Base-by-base conservation (phyloP, 1,139 yeast species). In the Meyerozyma smithsonii region DNA sequence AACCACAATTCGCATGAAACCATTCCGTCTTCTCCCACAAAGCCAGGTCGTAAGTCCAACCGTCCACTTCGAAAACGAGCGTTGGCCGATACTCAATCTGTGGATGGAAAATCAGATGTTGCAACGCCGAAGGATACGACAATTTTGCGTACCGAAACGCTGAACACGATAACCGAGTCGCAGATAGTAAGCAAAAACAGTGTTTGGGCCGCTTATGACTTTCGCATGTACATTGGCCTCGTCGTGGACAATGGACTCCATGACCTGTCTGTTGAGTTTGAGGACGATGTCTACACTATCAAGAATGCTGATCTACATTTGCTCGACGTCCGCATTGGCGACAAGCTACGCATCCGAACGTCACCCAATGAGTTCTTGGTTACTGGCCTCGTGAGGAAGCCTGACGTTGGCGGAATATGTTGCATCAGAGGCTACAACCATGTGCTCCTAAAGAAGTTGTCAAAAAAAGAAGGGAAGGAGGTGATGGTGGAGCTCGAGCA, bases 391-490 rank as follows among this genome's bases (percentile, higher is more conserved):
- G 42, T 17, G 39, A 38, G 6, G 50, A 51, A 2, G 51, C 51
- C 4, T 39, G 50, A 1, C 44, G 39, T 42, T 11, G 42, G 49
- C 0, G 40, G 46, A 2, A 69, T 80, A 5, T 55, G 64, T 33
- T 81, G 87, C 50, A 64, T 79, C 41, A 59, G 87, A 49, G 88
- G 88, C 0, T 81, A 64, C 51, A 79, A 79, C 52, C 55, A 66
- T 3, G 70, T 77, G 2, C 54, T 64, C 45, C 55, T 73, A 6
- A 59, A 54, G 41, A 60, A 59, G 36, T 42, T 55, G 20, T 47
- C 50, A 26, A 50, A 53, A 14, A 44, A 41, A 40, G 18, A 47
- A 39, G 24, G 40, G 44, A 54, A 54, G 35, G 45, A 54, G 37
- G 39, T 40, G 28, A 32, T 38, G 8, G 46, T 54, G 5, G 49